Conservation (phyloP, 768 basidiomycete species). For the Termitomyces sp. region DNA sequence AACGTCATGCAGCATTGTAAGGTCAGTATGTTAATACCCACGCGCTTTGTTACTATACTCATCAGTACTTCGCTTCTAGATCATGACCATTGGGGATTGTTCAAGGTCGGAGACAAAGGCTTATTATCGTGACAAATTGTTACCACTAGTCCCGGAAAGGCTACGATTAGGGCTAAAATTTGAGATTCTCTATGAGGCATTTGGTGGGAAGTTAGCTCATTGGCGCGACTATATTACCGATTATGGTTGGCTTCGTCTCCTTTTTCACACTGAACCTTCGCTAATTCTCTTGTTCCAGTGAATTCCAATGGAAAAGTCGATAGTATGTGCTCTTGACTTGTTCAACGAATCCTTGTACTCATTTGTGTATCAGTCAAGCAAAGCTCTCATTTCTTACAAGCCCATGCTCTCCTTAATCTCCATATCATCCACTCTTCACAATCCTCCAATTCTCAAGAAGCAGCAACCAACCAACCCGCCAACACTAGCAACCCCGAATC, state of each 20-base stretch:
- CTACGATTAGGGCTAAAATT: constrained; percentile 57
- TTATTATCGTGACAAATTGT: constrained; percentile 62
- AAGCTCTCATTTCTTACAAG: constrained; percentile 82
- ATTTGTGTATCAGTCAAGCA: constrained; percentile 53
- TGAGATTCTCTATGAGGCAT: constrained; percentile 71
- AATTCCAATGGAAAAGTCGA: constrained; percentile 72
- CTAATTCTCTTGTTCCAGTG: constrained; percentile 37
- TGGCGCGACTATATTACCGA: constrained; percentile 80
- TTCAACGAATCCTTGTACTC: background rate
- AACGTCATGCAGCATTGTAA: constrained; percentile 85
- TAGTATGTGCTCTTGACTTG: constrained; percentile 38
- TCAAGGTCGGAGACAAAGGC: constrained; percentile 65
- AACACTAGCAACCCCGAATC: constrained; percentile 44
- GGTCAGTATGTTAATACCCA: constrained; percentile 29
- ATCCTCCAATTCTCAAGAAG: constrained; percentile 33
- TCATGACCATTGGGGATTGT: constrained; percentile 80
- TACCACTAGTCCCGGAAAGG: constrained; percentile 69
- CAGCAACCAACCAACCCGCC: constrained; percentile 26
- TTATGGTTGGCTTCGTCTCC: constrained; percentile 44
- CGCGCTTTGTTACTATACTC: background rate
- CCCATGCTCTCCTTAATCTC: constrained; percentile 77
- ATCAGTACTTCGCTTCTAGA: constrained; percentile 31
- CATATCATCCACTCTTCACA: constrained; percentile 87
- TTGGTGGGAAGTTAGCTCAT: constrained; percentile 83
- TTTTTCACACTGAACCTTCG: background rate